These are phyloP conservation scores for Taiwanofungus camphoratus DNA, from an alignment of 1,284 basidiomycete genomes.

Conservation along the genomic window DNA sequence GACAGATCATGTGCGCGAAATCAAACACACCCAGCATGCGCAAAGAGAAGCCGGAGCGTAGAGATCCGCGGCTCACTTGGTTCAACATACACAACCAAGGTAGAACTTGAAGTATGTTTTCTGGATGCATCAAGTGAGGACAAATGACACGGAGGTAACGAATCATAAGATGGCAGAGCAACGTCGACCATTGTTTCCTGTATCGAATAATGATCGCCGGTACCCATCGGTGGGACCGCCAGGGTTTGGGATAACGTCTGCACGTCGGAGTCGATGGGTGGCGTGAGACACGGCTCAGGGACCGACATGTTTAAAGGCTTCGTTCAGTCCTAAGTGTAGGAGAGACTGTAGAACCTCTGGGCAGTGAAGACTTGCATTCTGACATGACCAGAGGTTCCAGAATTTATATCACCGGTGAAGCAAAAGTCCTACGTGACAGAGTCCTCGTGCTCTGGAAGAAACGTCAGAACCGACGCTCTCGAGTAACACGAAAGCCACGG, in stretches of 20 bases:
- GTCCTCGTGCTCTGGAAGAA: constrained; percentile 10
- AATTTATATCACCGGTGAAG: constrained; percentile 16
- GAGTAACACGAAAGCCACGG: constrained; percentile 2
- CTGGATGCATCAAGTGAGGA: constrained; percentile 12
- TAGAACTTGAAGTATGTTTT: constrained; percentile 19
- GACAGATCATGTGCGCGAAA: constrained; percentile 5
- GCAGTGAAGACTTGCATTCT: constrained; percentile 4
- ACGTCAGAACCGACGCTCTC: constrained; percentile 13
- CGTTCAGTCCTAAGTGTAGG: background rate
- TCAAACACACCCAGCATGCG: constrained; percentile 47
- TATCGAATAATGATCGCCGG: background rate
- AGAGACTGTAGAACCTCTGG: background rate
- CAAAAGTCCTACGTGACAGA: background rate
- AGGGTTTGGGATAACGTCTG: background rate
- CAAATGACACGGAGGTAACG: constrained; percentile 10
- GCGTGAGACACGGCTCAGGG: background rate
- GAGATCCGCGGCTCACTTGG: constrained; percentile 29
- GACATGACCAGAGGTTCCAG: background rate
- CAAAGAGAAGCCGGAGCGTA: constrained; percentile 41
- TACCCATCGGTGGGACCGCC: background rate
- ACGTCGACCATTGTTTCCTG: background rate
- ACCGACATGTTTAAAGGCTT: background rate
- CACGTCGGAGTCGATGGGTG: background rate
- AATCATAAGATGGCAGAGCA: constrained; percentile 13
- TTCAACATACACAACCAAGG: constrained; percentile 18